Evolutionary conservation across 768 basidiomycete genomes (phyloP).

Genomic region (Hemileccinum impolitum): DNA sequence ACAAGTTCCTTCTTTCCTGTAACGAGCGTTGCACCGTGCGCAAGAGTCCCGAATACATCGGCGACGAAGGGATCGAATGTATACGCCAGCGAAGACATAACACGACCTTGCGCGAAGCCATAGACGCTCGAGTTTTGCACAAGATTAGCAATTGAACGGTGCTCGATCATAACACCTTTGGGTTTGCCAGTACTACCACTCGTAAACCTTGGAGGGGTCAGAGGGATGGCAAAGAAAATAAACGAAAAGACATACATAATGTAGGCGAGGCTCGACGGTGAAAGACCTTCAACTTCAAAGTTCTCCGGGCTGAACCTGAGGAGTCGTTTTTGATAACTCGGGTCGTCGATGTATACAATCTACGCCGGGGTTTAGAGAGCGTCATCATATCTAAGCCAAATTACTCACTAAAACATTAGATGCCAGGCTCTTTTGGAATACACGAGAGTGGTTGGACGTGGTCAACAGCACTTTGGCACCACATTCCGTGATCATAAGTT

Average conservation of each 20-base stretch:
- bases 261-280: constrained; percentile 21
- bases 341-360: constrained; percentile 29
- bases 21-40: constrained; percentile 20
- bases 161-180: constrained; percentile 23
- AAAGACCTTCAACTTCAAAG: constrained; percentile 17
- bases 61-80: constrained; percentile 27
- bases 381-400: neutral
- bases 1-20: constrained; percentile 26
- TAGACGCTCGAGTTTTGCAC: constrained; percentile 20
- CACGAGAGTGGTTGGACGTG: constrained; percentile 23
- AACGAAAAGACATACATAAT: constrained; percentile 23
- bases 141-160: constrained; percentile 19
- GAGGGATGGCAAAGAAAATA: neutral
- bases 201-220: constrained; percentile 16
- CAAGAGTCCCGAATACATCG: constrained; percentile 18
- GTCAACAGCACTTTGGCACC: constrained; percentile 27
- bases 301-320: constrained; percentile 13
- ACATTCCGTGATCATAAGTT: constrained; percentile 26
- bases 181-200: constrained; percentile 24
- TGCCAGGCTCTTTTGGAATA: constrained; percentile 20
- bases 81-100: constrained; percentile 29
- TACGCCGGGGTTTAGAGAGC: constrained; percentile 1
- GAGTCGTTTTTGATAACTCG: constrained; percentile 25
- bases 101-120: constrained; percentile 24
- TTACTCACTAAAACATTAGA: constrained; percentile 21